Evolutionary conservation across 768 basidiomycete species (phyloP).

Genomic region (Russula lepida): DNA sequence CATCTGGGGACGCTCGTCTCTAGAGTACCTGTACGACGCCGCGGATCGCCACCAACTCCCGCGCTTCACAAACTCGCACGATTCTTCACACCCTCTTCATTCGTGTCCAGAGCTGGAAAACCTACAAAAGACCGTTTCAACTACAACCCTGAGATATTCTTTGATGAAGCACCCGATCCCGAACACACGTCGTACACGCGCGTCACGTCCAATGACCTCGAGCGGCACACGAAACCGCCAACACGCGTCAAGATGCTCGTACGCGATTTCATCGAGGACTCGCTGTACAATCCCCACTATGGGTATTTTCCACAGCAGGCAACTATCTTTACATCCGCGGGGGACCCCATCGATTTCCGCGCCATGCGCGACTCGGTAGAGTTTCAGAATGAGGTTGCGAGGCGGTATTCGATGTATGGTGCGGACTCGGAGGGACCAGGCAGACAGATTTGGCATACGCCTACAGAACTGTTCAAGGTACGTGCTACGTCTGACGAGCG

Average conservation of each 20-base stretch:
- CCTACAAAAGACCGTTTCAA: slow-evolving; percentile 55
- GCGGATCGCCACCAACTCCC: background rate
- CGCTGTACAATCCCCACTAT: slow-evolving; percentile 93
- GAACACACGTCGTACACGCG: slow-evolving; percentile 43
- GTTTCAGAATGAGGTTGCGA: slow-evolving; percentile 77
- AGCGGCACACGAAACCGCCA: slow-evolving; percentile 51
- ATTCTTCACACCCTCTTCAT: slow-evolving; percentile 5
- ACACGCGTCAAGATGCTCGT: slow-evolving; percentile 85
- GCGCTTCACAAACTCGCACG: background rate
- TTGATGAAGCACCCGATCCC: slow-evolving; percentile 39
- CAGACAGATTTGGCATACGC: slow-evolving; percentile 96
- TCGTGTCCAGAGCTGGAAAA: background rate
- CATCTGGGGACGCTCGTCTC: slow-evolving; percentile 13
- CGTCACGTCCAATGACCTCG: slow-evolving; percentile 67
- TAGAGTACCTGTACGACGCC: slow-evolving; percentile 7
- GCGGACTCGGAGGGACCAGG: slow-evolving; percentile 61
- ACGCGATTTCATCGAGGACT: slow-evolving; percentile 95
- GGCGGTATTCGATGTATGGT: slow-evolving; percentile 66
- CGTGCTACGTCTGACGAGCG: slow-evolving; percentile 20
- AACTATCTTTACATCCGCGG: slow-evolving; percentile 70
- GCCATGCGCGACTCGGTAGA: slow-evolving; percentile 56
- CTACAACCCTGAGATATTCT: slow-evolving; percentile 57
- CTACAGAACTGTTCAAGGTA: slow-evolving; percentile 96
- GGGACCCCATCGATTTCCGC: slow-evolving; percentile 57
- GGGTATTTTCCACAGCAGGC: slow-evolving; percentile 95